Conservation (phyloP, 768 basidiomycete species). For the Dacryopinax spathularia region DNA sequence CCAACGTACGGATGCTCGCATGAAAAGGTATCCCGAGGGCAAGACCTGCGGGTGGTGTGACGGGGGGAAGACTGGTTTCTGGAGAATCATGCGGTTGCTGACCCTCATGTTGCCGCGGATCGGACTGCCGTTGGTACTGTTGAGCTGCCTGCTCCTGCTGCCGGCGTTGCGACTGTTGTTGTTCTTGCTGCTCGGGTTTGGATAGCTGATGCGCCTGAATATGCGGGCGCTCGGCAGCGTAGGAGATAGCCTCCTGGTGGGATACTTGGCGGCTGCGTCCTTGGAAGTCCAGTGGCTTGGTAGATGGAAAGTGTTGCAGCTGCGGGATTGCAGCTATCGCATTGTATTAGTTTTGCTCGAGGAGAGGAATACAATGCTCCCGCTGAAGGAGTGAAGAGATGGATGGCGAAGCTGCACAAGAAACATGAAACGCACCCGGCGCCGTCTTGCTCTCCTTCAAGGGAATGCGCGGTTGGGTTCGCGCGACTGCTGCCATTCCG, state of each 20-base stretch:
- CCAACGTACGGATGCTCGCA: background rate
- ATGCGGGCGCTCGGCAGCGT: background rate
- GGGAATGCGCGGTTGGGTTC: background rate
- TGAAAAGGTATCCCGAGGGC: background rate
- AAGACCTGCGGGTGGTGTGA: background rate
- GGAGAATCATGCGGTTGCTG: background rate
- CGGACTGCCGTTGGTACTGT: background rate
- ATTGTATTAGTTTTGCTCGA: no score
- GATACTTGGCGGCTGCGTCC: background rate
- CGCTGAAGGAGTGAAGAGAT: background rate
- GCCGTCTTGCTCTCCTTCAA: background rate
- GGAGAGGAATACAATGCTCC: no score
- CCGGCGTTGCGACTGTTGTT: background rate
- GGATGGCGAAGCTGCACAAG: background rate
- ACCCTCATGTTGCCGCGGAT: no score
- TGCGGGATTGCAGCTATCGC: background rate
- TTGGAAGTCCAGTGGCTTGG: background rate
- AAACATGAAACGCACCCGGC: background rate
- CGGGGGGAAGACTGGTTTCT: background rate
- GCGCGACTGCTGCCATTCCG: background rate
- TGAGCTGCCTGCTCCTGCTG: constrained; percentile 3
- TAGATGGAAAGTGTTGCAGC: background rate
- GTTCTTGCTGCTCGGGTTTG: background rate
- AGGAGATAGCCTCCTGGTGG: background rate
- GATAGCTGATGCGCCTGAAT: background rate